phyloP scores from a whole-genome alignment of 805 yeast species.

The Suhomyces tanzawaensis region DNA sequence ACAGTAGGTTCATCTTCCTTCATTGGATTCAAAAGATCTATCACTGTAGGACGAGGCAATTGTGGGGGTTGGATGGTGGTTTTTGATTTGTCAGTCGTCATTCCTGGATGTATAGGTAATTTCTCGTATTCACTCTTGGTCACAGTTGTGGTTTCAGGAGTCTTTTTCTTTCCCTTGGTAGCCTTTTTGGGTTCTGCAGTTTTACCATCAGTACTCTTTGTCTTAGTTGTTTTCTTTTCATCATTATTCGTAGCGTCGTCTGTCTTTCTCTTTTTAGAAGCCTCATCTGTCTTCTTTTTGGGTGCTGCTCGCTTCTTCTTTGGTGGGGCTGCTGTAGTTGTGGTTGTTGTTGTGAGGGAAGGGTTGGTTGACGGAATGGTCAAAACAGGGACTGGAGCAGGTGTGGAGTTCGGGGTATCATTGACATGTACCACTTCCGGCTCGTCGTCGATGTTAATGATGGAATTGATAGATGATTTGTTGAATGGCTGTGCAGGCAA shows the following conservation, averaged over 20 bases:
- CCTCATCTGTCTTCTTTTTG: slow-evolving; percentile 3
- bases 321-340: slow-evolving; percentile 12
- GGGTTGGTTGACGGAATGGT: neutral
- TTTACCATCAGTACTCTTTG: slow-evolving; percentile 11
- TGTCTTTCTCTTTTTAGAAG: slow-evolving; percentile 9
- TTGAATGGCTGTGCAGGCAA: slow-evolving; percentile 4
- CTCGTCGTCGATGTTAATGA: slow-evolving; percentile 38
- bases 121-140: slow-evolving; percentile 11
- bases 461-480: slow-evolving; percentile 36
- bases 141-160: slow-evolving; percentile 14
- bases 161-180: slow-evolving; percentile 16
- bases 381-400: slow-evolving; percentile 3
- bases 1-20: slow-evolving; percentile 3
- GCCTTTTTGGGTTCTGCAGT: slow-evolving; percentile 7
- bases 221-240: slow-evolving; percentile 9
- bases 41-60: slow-evolving; percentile 19
- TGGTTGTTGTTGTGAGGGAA: slow-evolving; percentile 6
- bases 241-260: slow-evolving; percentile 7
- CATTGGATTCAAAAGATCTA: slow-evolving; percentile 13
- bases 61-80: slow-evolving; percentile 2
- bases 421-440: slow-evolving; percentile 3
- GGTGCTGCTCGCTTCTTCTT: slow-evolving; percentile 10
- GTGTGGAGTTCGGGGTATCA: neutral
- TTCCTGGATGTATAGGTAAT: slow-evolving; percentile 18
- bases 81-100: slow-evolving; percentile 20